A percentile compares a stretch with the other conserved stretches of the same genome.
These are phyloP conservation scores for Camelina sativa DNA, from an alignment of 345 rosid species.

Conservation along the genomic window DNA sequence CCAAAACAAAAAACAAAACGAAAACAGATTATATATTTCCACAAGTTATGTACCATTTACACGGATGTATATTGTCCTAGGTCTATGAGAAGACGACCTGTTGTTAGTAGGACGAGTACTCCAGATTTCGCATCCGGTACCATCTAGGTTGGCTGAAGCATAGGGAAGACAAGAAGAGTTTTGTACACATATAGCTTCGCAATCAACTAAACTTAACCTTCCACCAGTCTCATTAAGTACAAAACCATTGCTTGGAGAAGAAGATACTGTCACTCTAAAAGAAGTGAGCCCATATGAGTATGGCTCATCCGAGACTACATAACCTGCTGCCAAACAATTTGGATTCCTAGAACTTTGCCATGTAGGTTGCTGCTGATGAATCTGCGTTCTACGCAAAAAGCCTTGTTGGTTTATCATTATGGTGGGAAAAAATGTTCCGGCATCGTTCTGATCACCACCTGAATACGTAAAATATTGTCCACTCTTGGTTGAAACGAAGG, in stretches of 20 bases:
- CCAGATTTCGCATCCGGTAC: constrained; percentile 54
- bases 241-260: constrained; percentile 23
- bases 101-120: constrained; percentile 15
- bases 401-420: constrained; percentile 18
- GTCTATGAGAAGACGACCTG: background rate
- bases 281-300: background rate
- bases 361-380: too few relatives aligned
- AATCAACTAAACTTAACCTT: constrained; percentile 37
- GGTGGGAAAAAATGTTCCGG: background rate
- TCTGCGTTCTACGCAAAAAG: too few relatives aligned
- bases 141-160: constrained; percentile 45
- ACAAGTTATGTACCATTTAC: constrained; percentile 12
- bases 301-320: background rate
- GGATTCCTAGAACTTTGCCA: background rate
- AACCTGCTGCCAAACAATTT: background rate
- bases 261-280: constrained; percentile 4
- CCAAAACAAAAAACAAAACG: background rate
- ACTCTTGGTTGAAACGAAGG: constrained; percentile 36
- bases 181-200: constrained; percentile 40
- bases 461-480: constrained; percentile 39
- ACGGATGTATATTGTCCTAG: constrained; percentile 25
- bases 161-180: constrained; percentile 52
- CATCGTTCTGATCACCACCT: background rate
- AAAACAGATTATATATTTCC: background rate
- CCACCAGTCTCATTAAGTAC: constrained; percentile 30